These are phyloP conservation scores for Periglandula ipomoeae DNA, from an alignment of 2,329 filamentous ascomycete species.

Conservation along the genomic window DNA sequence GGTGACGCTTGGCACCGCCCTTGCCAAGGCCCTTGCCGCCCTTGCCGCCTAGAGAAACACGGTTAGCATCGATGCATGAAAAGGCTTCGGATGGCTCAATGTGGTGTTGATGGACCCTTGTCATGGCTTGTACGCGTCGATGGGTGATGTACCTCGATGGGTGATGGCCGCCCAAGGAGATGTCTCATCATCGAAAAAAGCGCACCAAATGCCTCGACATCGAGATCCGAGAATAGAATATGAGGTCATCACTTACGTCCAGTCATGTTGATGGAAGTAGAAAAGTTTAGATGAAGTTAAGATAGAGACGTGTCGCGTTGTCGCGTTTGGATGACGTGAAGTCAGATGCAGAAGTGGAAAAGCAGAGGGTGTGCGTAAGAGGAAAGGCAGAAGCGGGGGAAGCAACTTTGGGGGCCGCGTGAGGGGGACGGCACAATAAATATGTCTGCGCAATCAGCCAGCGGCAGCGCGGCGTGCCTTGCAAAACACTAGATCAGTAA, in stretches of 20 bases:
- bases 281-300: conserved; percentile 5
- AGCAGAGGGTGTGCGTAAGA: conserved; percentile 7
- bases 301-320: conserved; percentile 9
- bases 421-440: conserved; percentile 22
- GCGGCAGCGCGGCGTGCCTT: not conserved
- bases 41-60: conserved; percentile 61
- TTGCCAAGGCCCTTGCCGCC: conserved; percentile 97
- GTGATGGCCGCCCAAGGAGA: not conserved
- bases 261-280: conserved; percentile 51
- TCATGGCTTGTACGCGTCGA: not conserved
- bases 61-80: conserved; percentile 31
- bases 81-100: not conserved
- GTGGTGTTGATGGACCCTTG: not conserved
- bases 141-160: not conserved
- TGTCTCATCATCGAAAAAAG: no score
- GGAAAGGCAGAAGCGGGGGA: conserved; percentile 16
- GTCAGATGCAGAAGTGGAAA: conserved; percentile 11
- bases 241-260: conserved; percentile 50
- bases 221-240: conserved; percentile 12
- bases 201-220: no score
- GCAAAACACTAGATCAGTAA: conserved; percentile 13
- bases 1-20: conserved; percentile 96
- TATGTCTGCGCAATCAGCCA: conserved; percentile 29
- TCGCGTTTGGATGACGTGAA: conserved; percentile 12
- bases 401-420: conserved; percentile 19